Evolutionary conservation across 495 filamentous ascomycete species (phyloP).

Genomic region (Trichoderma reesei): DNA sequence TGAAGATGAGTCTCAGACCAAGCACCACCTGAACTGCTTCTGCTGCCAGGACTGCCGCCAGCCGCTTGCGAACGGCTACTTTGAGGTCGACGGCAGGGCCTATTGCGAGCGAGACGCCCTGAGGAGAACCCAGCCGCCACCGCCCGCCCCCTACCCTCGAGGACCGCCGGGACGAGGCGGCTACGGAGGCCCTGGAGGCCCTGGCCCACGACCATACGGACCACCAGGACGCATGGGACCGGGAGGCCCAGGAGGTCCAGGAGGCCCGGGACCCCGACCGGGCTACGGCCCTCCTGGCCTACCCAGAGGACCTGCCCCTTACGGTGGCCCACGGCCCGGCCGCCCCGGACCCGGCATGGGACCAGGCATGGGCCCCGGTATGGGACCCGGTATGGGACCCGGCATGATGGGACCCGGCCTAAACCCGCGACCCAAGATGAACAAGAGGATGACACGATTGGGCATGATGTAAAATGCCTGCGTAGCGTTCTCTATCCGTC

Average conservation of each 20-base stretch:
- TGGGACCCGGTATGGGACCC: conserved; percentile 12
- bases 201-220: conserved; percentile 17
- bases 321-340: conserved; percentile 14
- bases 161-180: conserved; percentile 20
- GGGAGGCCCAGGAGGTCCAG: neutral
- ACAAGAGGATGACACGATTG: conserved; percentile 73
- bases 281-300: conserved; percentile 1
- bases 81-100: conserved; percentile 40
- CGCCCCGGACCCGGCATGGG: conserved; percentile 18
- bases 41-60: conserved; percentile 58
- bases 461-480: conserved; percentile 67
- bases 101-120: conserved; percentile 86
- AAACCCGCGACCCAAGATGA: conserved; percentile 32
- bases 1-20: conserved; percentile 66
- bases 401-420: conserved; percentile 9
- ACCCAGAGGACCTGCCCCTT: conserved; percentile 12
- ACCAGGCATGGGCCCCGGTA: conserved; percentile 8
- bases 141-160: conserved; percentile 18
- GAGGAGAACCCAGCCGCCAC: conserved; percentile 41
- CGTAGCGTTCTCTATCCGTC: neutral
- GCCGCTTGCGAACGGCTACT: conserved; percentile 55
- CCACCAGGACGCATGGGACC: conserved; percentile 12
- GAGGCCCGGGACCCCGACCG: conserved; percentile 7
- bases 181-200: conserved; percentile 12
- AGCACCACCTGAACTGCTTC: conserved; percentile 84